Evolutionary conservation across 495 filamentous ascomycete species (phyloP), one percentile per base, ranked within the genome.

Genomic region (Lophiotrema nucula): DNA sequence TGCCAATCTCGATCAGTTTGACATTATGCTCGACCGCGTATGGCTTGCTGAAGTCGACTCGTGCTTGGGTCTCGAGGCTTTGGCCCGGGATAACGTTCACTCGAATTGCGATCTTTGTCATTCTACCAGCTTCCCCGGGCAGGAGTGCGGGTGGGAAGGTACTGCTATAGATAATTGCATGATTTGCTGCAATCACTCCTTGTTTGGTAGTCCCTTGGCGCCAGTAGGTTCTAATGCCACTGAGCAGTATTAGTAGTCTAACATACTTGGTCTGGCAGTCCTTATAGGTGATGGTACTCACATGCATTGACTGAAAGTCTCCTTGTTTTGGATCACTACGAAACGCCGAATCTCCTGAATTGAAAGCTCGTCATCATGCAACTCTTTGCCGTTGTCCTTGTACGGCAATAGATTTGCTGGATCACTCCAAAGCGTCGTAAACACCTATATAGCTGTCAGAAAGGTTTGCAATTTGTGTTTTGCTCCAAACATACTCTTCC

Each of bases 11-110:
- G 10, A 69, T 57, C 13, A 64, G 48, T 51, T 64, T 64, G n/a
- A 48, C 41, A 38, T 64, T 64, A 18, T 55, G 49, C 44, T 64
- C 55, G 2, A 64, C 53, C 0, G 77, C 75, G 61, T 79, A 74
- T 2, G 73, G 56, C 42, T 80, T 80, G n/a, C 69, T 73, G 46
- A 75, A 79, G 42, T 79, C 78, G 21, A 79, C 38, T 5, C 76
- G 67, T 1, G 76, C 78, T 64, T 71, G 70, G 0, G 37, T 5
- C 43, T 79, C 70, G 3, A 79, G 55, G 0, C 8, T 12, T 33
- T 64, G 49, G 8, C 23, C n/a, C 21, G 21, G 19, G 19, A 2
- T 46, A 8, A 56, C 11, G 1, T 45, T 8, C n/a, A 64, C 61
- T 6, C 56, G 45, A 13, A 64, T 42, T 11, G 61, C 27, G 24